Conservation (phyloP, 768 basidiomycete genomes). For the Suillus discolor region DNA sequence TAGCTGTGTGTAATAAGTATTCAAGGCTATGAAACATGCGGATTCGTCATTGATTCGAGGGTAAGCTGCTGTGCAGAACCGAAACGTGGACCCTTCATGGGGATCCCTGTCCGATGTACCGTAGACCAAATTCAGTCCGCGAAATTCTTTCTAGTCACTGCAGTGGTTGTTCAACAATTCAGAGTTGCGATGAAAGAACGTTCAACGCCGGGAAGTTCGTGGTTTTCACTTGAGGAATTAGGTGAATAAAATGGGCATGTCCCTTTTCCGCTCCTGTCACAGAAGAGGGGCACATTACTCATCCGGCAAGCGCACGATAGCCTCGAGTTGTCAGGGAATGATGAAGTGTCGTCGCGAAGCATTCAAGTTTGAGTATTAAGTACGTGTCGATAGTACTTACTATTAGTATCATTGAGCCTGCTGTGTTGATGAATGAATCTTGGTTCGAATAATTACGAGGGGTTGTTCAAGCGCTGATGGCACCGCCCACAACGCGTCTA, state of each 20-base stretch:
- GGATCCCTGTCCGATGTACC: neutral
- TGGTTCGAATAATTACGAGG: neutral
- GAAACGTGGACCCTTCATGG: neutral
- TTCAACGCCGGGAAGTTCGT: neutral
- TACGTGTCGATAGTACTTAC: neutral
- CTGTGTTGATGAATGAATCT: neutral
- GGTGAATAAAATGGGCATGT: neutral
- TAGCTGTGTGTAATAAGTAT: neutral
- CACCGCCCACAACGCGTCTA: neutral
- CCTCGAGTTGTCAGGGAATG: neutral
- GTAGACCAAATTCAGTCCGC: neutral
- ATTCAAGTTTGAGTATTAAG: neutral
- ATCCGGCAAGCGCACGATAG: neutral
- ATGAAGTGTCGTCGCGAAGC: neutral
- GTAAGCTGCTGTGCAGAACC: neutral
- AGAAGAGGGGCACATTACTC: neutral
- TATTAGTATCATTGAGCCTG: neutral
- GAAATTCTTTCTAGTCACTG: neutral
- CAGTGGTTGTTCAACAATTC: neutral
- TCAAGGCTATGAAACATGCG: constrained; percentile 1
- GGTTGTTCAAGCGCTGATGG: neutral
- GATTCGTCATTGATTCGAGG: neutral
- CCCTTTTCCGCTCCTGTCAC: neutral
- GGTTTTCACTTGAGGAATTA: neutral
- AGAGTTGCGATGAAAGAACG: neutral